These are phyloP conservation scores for Claviceps paspali DNA, from an alignment of 2,329 filamentous ascomycete species.

Conservation along the genomic window DNA sequence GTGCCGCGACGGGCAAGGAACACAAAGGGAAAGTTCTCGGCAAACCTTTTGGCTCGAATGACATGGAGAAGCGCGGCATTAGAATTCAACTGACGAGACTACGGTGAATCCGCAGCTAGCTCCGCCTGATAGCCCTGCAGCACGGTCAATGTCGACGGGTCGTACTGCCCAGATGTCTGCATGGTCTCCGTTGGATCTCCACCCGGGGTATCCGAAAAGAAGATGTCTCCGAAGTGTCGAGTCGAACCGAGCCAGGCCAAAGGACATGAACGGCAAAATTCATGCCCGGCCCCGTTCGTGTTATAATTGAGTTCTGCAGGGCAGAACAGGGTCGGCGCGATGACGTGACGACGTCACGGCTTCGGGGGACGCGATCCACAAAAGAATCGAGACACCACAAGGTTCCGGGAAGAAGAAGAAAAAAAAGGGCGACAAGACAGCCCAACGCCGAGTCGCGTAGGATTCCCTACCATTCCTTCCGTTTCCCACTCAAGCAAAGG, in stretches of 20 bases:
- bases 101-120: neutral
- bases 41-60: neutral
- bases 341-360: constrained; percentile 4
- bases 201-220: neutral
- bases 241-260: neutral
- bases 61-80: neutral
- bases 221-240: neutral
- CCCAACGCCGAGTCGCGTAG: neutral
- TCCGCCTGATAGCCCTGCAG: neutral
- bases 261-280: neutral
- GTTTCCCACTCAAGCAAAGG: neutral
- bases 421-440: neutral
- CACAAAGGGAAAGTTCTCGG: neutral
- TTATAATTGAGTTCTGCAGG: neutral
- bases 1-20: too few species aligned
- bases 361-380: neutral
- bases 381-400: neutral
- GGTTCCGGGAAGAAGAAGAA: neutral
- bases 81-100: neutral
- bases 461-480: neutral
- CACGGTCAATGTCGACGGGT: too few species aligned
- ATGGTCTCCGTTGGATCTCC: neutral
- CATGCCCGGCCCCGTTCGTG: neutral
- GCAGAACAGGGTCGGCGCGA: too few species aligned
- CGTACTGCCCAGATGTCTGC: too few species aligned